A percentile compares a stretch with the other conserved stretches of the same genome.
These are phyloP conservation scores for Colletotrichum gloeosporioides DNA, from an alignment of 2,329 filamentous ascomycete species.

Conservation along the genomic window DNA sequence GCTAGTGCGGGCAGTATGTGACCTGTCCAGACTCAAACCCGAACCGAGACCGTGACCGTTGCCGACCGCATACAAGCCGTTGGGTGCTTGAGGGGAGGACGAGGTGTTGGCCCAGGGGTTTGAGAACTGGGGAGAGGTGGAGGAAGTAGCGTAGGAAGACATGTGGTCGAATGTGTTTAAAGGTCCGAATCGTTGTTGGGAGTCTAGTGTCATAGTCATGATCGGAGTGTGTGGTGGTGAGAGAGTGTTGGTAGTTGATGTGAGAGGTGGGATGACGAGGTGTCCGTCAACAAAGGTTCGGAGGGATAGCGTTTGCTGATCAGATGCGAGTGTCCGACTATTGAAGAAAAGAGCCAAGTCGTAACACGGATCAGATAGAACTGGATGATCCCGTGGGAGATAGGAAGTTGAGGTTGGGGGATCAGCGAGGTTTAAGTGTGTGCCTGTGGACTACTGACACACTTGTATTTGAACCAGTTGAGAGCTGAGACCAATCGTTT, in stretches of 20 bases:
- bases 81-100: conserved; percentile 44
- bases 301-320: conserved; percentile 49
- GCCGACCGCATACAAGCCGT: conserved; percentile 66
- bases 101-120: conserved; percentile 82
- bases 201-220: conserved; percentile 97
- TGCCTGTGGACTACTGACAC: conserved; percentile 24
- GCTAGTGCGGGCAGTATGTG: conserved; percentile 57
- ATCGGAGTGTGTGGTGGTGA: conserved; percentile 36
- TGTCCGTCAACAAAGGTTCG: conserved; percentile 26
- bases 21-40: conserved; percentile 62
- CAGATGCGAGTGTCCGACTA: conserved; percentile 54
- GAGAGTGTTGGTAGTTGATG: not conserved
- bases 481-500: conserved; percentile 44
- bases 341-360: conserved; percentile 47
- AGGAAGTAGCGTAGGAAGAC: conserved; percentile 63
- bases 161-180: conserved; percentile 79
- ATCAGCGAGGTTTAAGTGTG: conserved; percentile 56
- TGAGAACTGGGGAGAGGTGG: conserved; percentile 78
- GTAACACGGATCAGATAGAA: conserved; percentile 38
- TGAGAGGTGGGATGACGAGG: conserved; percentile 16
- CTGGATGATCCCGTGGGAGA: conserved; percentile 35
- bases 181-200: conserved; percentile 79
- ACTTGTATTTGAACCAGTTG: conserved; percentile 30
- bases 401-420: conserved; percentile 43
- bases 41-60: conserved; percentile 61